A percentile compares a stretch with the other conserved stretches of the same genome.
Evolutionary conservation across 441 rosid genomes (phyloP).

Genomic region (Arabidopsis lyrata): DNA sequence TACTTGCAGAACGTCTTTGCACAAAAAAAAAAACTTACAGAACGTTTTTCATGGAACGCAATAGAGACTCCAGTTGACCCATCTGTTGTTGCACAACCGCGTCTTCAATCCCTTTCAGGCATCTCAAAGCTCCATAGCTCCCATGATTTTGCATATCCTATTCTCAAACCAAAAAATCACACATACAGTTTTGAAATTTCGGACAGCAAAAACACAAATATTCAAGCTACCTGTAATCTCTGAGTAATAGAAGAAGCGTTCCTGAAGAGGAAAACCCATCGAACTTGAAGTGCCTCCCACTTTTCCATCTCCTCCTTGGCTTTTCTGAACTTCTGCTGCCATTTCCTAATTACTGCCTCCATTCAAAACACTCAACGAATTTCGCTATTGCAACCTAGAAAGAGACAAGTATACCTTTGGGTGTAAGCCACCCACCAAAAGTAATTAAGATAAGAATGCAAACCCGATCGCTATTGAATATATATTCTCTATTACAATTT

Average conservation of each 20-base stretch:
- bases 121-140: conserved; percentile 60
- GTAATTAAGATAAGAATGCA: neutral
- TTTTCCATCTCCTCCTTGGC: conserved; percentile 65
- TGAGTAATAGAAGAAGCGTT: conserved; percentile 74
- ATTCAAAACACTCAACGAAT: conserved; percentile 43
- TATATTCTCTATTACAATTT: conserved; percentile 21
- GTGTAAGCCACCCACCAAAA: conserved; percentile 22
- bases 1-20: conserved; percentile 54
- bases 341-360: conserved; percentile 74
- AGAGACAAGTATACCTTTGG: conserved; percentile 3
- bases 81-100: conserved; percentile 68
- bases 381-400: conserved; percentile 10
- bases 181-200: conserved; percentile 6
- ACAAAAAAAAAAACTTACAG: no score
- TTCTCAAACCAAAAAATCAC: conserved; percentile 12
- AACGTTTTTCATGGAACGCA: conserved; percentile 58
- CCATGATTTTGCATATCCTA: conserved; percentile 59
- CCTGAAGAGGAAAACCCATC: conserved; percentile 60
- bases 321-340: conserved; percentile 68
- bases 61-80: conserved; percentile 56
- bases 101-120: conserved; percentile 59
- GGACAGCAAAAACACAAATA: neutral
- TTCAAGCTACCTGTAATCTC: conserved; percentile 61
- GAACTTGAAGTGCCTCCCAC: conserved; percentile 75
- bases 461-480: neutral